A percentile compares a stretch with the other conserved stretches of the same genome.
These are phyloP conservation scores for Penicillium sclerotiorum DNA, from an alignment of 2,329 filamentous ascomycete species.

Conservation along the genomic window DNA sequence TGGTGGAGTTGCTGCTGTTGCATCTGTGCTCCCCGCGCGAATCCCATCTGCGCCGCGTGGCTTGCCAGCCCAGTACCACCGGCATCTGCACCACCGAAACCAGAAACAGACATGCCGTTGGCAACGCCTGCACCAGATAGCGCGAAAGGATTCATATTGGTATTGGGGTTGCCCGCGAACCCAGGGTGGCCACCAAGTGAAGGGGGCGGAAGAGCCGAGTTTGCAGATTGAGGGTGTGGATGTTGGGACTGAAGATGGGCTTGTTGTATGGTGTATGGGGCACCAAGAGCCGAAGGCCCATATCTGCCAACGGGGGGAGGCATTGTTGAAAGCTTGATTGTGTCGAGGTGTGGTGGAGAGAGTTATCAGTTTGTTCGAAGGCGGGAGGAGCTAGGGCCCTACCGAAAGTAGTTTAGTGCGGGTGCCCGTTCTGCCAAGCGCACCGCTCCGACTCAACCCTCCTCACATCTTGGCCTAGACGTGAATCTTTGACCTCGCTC, in stretches of 20 bases:
- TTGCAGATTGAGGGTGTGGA: constrained; percentile 48
- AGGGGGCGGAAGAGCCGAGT: constrained; percentile 55
- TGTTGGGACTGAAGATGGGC: constrained; percentile 47
- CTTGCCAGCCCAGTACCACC: constrained; percentile 74
- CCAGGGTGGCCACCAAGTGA: constrained; percentile 67
- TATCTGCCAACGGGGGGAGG: constrained; percentile 62
- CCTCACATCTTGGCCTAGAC: constrained; percentile 7
- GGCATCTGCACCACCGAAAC: constrained; percentile 59
- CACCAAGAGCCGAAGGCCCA: constrained; percentile 59
- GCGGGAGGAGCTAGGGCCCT: constrained; percentile 12
- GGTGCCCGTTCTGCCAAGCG: constrained; percentile 5
- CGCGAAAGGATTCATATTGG: constrained; percentile 68
- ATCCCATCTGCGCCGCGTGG: constrained; percentile 85
- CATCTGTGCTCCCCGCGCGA: constrained; percentile 72
- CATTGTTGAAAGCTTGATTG: constrained; percentile 46
- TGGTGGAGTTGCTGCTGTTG: constrained; percentile 59
- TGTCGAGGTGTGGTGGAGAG: constrained; percentile 14
- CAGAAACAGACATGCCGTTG: constrained; percentile 62
- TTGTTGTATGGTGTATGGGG: constrained; percentile 58
- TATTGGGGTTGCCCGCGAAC: constrained; percentile 67
- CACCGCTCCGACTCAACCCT: constrained; percentile 19
- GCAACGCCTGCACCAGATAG: constrained; percentile 51
- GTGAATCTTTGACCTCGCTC: constrained; percentile 6
- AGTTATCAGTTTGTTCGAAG: constrained; percentile 26
- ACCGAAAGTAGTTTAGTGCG: constrained; percentile 36